phyloP scores from a whole-genome alignment of 1,139 yeast genomes.

The Taphrina sp. region DNA sequence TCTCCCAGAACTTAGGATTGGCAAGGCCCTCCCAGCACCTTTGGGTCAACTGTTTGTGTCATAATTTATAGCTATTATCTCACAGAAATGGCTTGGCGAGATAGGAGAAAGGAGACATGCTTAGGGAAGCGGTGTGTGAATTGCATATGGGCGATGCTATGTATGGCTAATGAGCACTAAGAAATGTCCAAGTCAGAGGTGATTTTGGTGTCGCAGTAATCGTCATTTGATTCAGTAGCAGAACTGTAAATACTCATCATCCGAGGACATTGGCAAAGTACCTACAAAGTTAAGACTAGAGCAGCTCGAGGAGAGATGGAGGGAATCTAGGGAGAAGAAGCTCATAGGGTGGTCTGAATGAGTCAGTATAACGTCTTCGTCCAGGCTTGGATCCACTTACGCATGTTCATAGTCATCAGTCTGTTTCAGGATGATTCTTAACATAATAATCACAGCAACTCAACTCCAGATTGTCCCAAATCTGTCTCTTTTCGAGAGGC shows the following conservation, averaged over 20 bases:
- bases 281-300: neutral
- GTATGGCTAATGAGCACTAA: no score
- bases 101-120: no score
- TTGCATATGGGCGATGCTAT: no score
- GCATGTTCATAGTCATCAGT: slow-evolving; percentile 30
- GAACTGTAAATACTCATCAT: slow-evolving; percentile 27
- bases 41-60: no score
- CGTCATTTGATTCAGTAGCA: slow-evolving; percentile 29
- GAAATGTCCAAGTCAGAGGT: slow-evolving; percentile 21
- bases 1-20: no score
- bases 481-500: slow-evolving; percentile 18
- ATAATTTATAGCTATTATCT: no score
- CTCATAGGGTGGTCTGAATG: slow-evolving; percentile 23
- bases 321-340: neutral
- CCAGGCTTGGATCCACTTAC: neutral
- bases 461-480: neutral
- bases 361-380: neutral
- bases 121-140: no score
- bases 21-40: no score
- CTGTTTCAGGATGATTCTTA: slow-evolving; percentile 29
- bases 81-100: no score
- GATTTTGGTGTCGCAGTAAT: slow-evolving; percentile 30
- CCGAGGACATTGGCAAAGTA: neutral
- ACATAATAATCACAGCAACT: slow-evolving; percentile 23
- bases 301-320: slow-evolving; percentile 6